Evolutionary conservation across 495 filamentous ascomycete genomes (phyloP), one percentile per base, ranked within the genome.

Genomic region (Lentithecium fluviatile): DNA sequence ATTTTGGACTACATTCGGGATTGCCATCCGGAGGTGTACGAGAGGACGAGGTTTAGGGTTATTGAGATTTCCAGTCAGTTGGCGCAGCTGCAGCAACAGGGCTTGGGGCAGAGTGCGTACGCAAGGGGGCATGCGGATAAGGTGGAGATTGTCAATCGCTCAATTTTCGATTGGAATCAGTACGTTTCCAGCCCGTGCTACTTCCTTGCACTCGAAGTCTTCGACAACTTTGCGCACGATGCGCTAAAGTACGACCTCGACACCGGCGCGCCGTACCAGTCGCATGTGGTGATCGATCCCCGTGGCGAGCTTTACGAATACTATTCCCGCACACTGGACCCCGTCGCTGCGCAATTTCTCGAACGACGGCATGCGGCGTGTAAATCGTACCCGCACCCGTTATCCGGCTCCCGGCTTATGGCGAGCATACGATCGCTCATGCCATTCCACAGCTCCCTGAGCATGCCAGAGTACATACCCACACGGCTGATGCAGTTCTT

Each of bases 211-310:
- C 85, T 99, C 66, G 94, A 99, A 71, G 94, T 99, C 56, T 92
- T 97, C 68, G 94, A 99, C 76, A 99, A 99, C 75, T 97, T 99
- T 74, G 85, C 89, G 21, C 94, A 99, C 76, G 94, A 99, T 76
- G 80, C 85, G 40, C 82, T 99, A 66, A 90, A 94, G 64, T 97
- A 96, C 78, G 85, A 96, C 73, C 75, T 81, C 6, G 67, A 73
- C 34, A 95, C 90, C 17, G 85, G 88, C 67, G 69, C 83, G 47
- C 86, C 92, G 0, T 80, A 94, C 46, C 94, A 99, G 75, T 90
- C 89, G 40, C 83, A 81, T 38, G 94, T 96, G 11, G 75, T 97
- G 21, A 90, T 97, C 74, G 90, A 95, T 69, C 75, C 75, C 10
- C 68, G 81, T n/a, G 92, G 93, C 67, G 92, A 97, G 58, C 96